phyloP scores from a whole-genome alignment of 1,284 basidiomycete species.

The Microbotryum lychnidis-dioicae region DNA sequence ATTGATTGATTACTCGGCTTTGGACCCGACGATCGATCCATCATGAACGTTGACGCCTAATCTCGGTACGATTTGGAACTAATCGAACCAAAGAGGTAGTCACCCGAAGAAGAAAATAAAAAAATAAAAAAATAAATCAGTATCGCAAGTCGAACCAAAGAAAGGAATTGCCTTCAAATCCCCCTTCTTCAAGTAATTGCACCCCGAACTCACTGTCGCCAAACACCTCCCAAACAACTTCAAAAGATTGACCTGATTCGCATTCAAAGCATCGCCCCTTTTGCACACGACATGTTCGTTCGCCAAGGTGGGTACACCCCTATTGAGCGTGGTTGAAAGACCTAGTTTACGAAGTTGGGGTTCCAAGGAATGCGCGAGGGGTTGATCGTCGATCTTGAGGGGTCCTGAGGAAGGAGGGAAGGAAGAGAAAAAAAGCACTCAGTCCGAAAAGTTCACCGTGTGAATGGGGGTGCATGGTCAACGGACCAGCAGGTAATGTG shows the following conservation, averaged over 20 bases:
- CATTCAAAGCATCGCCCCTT: conserved; percentile 63
- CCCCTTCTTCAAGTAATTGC: too few relatives aligned
- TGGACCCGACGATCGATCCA: conserved; percentile 19
- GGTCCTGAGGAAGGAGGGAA: conserved; percentile 38
- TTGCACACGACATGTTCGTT: conserved; percentile 76
- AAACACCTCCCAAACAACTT: conserved; percentile 80
- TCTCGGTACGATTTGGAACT: conserved; percentile 30
- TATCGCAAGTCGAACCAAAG: background rate
- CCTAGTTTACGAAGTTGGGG: conserved; percentile 89
- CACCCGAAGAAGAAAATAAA: too few relatives aligned
- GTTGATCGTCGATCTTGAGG: conserved; percentile 47
- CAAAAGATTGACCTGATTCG: conserved; percentile 66
- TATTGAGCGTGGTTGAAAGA: conserved; percentile 68
- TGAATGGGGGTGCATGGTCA: too few relatives aligned
- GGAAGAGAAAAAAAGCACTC: background rate
- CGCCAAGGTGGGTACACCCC: conserved; percentile 74
- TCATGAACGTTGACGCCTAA: conserved; percentile 27
- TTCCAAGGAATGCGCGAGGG: conserved; percentile 94
- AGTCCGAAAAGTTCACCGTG: background rate
- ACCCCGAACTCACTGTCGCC: conserved; percentile 47
- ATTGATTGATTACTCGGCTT: background rate
- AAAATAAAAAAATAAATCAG: background rate
- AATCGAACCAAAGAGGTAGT: too few relatives aligned
- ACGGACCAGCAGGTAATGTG: conserved; percentile 56
- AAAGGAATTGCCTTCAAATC: too few relatives aligned